Base-by-base conservation (phyloP, 2,329 filamentous ascomycete genomes). In the Cercospora janseana region DNA sequence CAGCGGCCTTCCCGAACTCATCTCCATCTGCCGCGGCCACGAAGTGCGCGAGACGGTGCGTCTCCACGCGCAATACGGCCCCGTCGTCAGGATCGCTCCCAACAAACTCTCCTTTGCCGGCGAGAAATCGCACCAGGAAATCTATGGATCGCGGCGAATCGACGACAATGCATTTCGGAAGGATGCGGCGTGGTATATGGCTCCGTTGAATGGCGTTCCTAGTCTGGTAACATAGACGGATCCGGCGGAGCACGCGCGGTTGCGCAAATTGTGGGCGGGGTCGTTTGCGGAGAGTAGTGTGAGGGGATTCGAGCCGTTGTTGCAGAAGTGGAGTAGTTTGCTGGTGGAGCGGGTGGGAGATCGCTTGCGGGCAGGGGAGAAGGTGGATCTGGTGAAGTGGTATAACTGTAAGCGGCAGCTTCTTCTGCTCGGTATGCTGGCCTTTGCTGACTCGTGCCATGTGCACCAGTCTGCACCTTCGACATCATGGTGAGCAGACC, bases 61-160 rank as follows among this genome's bases (percentile, higher is more conserved):
- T 6, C 55, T 72, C 1, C 70, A 73, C 50, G 21, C 59, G 3
- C 54, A 61, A 26, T 70, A 72, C 52, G 70, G 70, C 1, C 54
- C 56, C 4, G 59, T 71, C 3, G 68, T 75, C n/a, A 65, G 72
- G 1, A 63, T 72, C n/a, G 61, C 62, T 0, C 73, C 73, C 0
- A 64, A 68, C 35, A 60, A 70, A 15, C 53, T 75, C 2, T 67
- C 63, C 20, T 69, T 69, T 53, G 65, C 61, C 32, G 49, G 35
- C 7, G 54, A 46, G 6, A 26, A 58, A 15, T 55, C 56, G 2
- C 63, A 54, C 52, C 57, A 60, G 20, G 51, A 57, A 3, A 51
- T 65, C n/a, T 59, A 63, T 35, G 62, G 60, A 24, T 54, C 54
- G 46, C 48, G 50, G 34, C 55, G 54, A 13, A 8, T 31, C 5